Evolutionary conservation across 2,329 filamentous ascomycete species (phyloP), one percentile per base, ranked within the genome.

Genomic region (Pyricularia sp.): DNA sequence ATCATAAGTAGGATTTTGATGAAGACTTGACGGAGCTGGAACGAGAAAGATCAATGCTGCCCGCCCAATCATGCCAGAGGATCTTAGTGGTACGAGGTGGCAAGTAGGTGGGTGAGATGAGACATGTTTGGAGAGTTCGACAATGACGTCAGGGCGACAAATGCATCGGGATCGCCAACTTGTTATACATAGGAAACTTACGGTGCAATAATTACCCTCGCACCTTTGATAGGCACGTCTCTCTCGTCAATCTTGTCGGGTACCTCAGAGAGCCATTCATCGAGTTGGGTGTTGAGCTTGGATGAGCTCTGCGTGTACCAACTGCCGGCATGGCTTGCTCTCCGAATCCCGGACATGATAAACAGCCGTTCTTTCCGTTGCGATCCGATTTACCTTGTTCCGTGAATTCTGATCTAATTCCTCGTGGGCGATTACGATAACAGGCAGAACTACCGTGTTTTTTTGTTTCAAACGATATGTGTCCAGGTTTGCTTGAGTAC

Each of bases 171-270:
- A 55, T 20, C 26, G 64, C 28, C 65, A n/a, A 66, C 33, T 36
- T 36, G 36, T 9, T 36, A 14, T 65, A 67, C 23, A 64, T 74
- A 70, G 36, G 25, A 66, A 65, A 82, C 91, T 83, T 86, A 97
- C 94, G 95, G 95, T 71, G 93, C 93, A 77, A 99, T 97, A 69
- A 99, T 90, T 17, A 95, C 84, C 78, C 93, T 87, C 5, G 94
- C 94, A 36, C 89, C 88, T 0, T 88, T 78, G 1, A 94, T 82
- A 3, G 94, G 95, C 69, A 97, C 74, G 7, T 69, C 75, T 76
- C 71, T 79, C 64, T 85, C 88, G 36, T 90, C 83, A 59, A 95
- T 80, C 0, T 85, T 83, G 66, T 83, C 78, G 2, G 92, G 90
- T 9, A 97, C 94, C 55, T 85, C 81, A 55, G 81, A 81, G n/a